Percentiles rank a stretch among this genome's conserved stretches.
These are phyloP conservation scores for Suillus occidentalis DNA, from an alignment of 768 basidiomycete species.

Conservation along the genomic window DNA sequence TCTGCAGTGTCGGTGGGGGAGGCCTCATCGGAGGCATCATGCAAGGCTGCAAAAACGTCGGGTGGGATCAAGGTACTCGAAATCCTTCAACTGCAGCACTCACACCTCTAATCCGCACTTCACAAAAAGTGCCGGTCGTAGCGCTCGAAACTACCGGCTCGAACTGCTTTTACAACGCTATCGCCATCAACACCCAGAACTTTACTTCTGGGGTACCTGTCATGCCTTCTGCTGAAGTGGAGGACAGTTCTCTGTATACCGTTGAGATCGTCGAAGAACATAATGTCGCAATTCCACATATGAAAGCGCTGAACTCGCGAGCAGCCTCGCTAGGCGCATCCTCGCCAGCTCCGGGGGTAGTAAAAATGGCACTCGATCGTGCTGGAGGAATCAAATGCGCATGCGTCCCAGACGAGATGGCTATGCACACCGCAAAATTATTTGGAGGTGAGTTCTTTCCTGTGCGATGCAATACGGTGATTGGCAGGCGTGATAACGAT, in stretches of 20 bases:
- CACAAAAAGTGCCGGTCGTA: conserved; percentile 55
- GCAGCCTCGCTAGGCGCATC: conserved; percentile 77
- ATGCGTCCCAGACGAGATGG: conserved; percentile 65
- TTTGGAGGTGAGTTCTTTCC: conserved; percentile 61
- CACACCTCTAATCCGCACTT: conserved; percentile 5
- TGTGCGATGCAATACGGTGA: background rate
- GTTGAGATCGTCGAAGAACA: conserved; percentile 42
- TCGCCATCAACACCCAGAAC: conserved; percentile 50
- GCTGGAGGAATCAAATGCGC: conserved; percentile 56
- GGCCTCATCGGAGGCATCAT: conserved; percentile 72
- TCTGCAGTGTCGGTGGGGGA: conserved; percentile 78
- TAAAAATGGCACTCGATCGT: conserved; percentile 65
- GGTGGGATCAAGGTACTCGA: conserved; percentile 68
- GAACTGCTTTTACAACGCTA: conserved; percentile 72
- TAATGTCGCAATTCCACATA: conserved; percentile 55
- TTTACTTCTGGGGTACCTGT: conserved; percentile 34
- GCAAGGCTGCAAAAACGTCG: conserved; percentile 57
- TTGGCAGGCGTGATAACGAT: background rate
- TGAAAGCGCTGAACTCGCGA: conserved; percentile 56
- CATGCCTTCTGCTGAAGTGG: conserved; percentile 27
- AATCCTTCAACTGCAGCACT: background rate
- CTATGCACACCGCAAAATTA: conserved; percentile 55
- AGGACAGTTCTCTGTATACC: conserved; percentile 36
- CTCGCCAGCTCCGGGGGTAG: conserved; percentile 56
- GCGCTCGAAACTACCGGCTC: conserved; percentile 71